Evolutionary conservation across 169 alveolate species (phyloP), one percentile per base, ranked within the genome.

Genomic region (Prorocentrum cordatum): DNA sequence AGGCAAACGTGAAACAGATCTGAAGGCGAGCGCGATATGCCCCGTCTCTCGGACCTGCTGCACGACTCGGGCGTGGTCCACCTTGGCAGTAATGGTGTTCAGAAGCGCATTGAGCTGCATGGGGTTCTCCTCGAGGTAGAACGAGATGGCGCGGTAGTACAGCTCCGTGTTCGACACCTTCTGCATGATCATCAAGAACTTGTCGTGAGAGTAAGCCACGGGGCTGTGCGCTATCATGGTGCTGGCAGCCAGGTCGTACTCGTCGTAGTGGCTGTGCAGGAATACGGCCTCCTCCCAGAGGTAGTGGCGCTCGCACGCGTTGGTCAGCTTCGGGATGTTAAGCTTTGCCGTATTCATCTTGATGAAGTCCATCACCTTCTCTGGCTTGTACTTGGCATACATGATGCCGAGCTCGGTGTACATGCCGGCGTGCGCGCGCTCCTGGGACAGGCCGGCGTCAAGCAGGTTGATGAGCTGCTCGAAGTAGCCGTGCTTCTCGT

Each of bases 371-470:
- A 97, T 96, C 85, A 98, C 95, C 96, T 96, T 97, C 86, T 96
- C 98, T 77, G 99, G 99, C 92, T 95, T 94, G 93, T 97, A 97
- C 93, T 98, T 98, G 86, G 99, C 99, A 93, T 98, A 97, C 61
- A 97, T 93, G 39, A 98, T 97, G 71, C 99, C 99, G 71, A 99
- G 95, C 95, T 99, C 99, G 33, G 99, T 99, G 93, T 96, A 98
- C 62, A 98, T 96, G 32, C 95, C 94, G 54, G 93, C 95, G 85
- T 96, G 98, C 26, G 98, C 96, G 88, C 98, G 95, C 88, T 94
- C 97, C 32, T 94, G 91, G 33, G 85, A 86, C 64, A 92, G 92
- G 45, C 92, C 93, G 54, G 91, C 80, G 84, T 95, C 92, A n/a
- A 97, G 93, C 35, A 97, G 92, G 33, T 94, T 85, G 26, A 96